Evolutionary conservation across 2,329 filamentous ascomycete genomes (phyloP).

Genomic region (Neoascochyta sp.): DNA sequence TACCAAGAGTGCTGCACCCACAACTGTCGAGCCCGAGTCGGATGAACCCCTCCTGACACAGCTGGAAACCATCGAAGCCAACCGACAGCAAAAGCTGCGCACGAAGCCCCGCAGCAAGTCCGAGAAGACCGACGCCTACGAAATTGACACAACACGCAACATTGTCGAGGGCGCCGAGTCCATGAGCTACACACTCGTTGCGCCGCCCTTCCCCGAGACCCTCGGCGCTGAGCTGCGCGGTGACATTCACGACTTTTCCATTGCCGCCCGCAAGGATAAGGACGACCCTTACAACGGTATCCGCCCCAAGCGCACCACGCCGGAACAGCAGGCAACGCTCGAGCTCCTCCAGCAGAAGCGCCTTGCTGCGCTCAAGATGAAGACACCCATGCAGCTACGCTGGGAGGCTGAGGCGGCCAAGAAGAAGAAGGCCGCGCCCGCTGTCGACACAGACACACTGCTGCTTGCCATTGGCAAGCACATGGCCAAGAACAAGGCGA

Average conservation of each 20-base stretch:
- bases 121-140: conserved; percentile 15
- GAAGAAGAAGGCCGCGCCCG: conserved; percentile 20
- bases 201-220: conserved; percentile 71
- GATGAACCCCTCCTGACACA: conserved; percentile 5
- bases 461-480: conserved; percentile 43
- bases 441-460: conserved; percentile 34
- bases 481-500: conserved; percentile 30
- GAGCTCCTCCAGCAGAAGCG: conserved; percentile 29
- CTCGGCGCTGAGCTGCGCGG: conserved; percentile 78
- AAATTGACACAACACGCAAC: conserved; percentile 70
- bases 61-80: conserved; percentile 11
- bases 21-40: conserved; percentile 6
- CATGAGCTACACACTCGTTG: conserved; percentile 70
- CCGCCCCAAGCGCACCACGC: conserved; percentile 6
- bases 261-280: conserved; percentile 54
- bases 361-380: conserved; percentile 23
- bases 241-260: conserved; percentile 62
- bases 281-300: conserved; percentile 16
- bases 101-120: conserved; percentile 11
- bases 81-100: conserved; percentile 7
- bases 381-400: conserved; percentile 34
- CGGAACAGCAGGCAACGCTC: conserved; percentile 11
- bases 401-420: conserved; percentile 29
- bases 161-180: conserved; percentile 59
- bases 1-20: conserved; percentile 3